Evolutionary conservation across 305 asterid species (phyloP), one percentile per base, ranked within the genome.

Genomic region (Caryopteris hybrid): DNA sequence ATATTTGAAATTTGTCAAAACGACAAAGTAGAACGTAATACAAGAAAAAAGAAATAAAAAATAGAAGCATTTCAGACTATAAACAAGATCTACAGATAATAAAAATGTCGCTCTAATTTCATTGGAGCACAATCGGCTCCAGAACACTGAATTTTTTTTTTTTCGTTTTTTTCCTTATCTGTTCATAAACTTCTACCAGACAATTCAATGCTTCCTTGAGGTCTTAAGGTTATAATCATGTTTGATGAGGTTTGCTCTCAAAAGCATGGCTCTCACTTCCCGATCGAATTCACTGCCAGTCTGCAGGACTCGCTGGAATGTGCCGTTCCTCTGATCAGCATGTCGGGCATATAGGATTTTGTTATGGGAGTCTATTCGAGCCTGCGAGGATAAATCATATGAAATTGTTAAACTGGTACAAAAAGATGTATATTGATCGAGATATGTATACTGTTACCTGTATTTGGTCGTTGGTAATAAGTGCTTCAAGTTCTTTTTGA

Each of bases 311-410:
- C 89, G 79, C 77, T 87, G 96, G 86, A 94, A 94, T 0, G 99
- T 94, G 60, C 95, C 86, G 27, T 94, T 91, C 74, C 99, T 91
- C 86, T 86, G 96, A 82, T 94, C 95, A 22, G 97, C 93, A 81
- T 91, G 97, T 45, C 96, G 85, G 8, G 99, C 99, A 71, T 91
- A 91, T 2, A 94, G 85, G 64, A 94, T 84, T 77, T 91, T 94
- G 83, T 91, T 94, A 42, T 94, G 98, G 21, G 99, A 94, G 68
- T 94, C 98, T 0, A 94, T 94, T 13, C 98, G 88, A 47, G 98
- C 99, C 99, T 94, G 92, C 79, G n/a, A 76, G 34, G 21, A 71
- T 64, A 21, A 66, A n/a, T 45, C 27, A 53, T 43, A 56, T n/a
- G 20, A 42, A 55, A n/a, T 11, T 3, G 5, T 18, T 56, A 1